These are phyloP conservation scores for Ustilago esculenta DNA, from an alignment of 1,284 basidiomycete genomes.

Conservation along the genomic window DNA sequence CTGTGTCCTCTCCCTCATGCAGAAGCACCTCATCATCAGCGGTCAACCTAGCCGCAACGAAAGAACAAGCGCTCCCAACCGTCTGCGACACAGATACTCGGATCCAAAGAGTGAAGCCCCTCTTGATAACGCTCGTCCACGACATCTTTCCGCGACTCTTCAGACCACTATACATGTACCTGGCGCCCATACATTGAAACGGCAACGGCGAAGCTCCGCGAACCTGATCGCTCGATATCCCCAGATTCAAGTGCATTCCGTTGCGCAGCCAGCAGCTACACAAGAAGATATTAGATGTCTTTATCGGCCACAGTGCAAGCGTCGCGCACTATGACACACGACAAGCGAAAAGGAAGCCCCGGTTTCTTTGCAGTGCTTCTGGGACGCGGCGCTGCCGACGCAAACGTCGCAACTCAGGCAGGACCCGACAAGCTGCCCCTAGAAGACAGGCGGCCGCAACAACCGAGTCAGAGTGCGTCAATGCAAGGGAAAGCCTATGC, in stretches of 20 bases:
- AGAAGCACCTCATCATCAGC: not conserved
- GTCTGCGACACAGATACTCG: no score
- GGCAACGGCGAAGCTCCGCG: not conserved
- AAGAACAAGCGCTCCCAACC: no score
- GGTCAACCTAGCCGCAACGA: not conserved
- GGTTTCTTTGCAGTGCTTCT: constrained; percentile 43
- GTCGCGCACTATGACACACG: constrained; percentile 13
- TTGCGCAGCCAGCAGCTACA: not conserved
- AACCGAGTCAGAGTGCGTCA: not conserved
- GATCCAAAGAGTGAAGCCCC: no score
- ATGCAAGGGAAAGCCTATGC: not conserved
- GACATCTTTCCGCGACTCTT: no score
- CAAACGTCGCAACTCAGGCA: constrained; percentile 1
- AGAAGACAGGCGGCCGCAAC: not conserved
- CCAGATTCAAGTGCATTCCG: no score
- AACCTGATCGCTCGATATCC: no score
- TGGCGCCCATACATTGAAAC: no score
- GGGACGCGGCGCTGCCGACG: constrained; percentile 14
- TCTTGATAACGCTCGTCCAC: no score
- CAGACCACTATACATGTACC: not conserved
- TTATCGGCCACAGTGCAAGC: not conserved
- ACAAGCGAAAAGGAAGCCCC: constrained; percentile 7
- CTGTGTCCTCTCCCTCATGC: not conserved
- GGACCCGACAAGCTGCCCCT: constrained; percentile 3
- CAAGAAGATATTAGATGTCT: constrained; percentile 15